Conservation (phyloP, 2,329 filamentous ascomycete species). For the Knoxdaviesia capensis region DNA sequence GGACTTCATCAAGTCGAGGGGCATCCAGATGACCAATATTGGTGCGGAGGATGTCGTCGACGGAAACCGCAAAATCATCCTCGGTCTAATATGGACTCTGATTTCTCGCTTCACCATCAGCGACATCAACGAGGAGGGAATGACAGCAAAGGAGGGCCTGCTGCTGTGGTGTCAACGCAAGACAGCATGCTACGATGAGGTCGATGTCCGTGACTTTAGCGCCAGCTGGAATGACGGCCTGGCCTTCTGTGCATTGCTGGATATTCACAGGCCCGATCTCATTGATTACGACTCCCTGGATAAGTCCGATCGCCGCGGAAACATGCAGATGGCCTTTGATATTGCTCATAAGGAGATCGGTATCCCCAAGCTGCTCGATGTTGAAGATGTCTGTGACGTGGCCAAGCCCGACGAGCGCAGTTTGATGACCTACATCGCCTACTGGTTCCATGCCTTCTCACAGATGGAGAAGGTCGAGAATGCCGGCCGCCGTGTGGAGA, state of each 20-base stretch:
- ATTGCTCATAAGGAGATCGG: constrained; percentile 92
- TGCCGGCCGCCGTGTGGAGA: constrained; percentile 85
- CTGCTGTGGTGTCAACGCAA: constrained; percentile 96
- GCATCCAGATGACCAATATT: constrained; percentile 97
- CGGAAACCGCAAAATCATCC: constrained; percentile 91
- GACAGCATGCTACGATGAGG: constrained; percentile 94
- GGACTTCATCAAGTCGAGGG: constrained; percentile 75
- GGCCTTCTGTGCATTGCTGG: constrained; percentile 86
- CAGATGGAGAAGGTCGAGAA: constrained; percentile 99
- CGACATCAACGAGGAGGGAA: constrained; percentile 93
- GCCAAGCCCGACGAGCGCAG: constrained; percentile 88
- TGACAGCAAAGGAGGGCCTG: constrained; percentile 92
- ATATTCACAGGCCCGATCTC: constrained; percentile 90
- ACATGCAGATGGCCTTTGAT: constrained; percentile 96
- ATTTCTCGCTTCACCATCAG: constrained; percentile 97
- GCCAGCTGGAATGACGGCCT: constrained; percentile 93
- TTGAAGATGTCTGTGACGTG: constrained; percentile 95
- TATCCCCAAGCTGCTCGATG: constrained; percentile 85
- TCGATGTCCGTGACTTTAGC: constrained; percentile 89
- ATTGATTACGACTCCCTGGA: constrained; percentile 94
- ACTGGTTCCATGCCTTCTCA: constrained; percentile 99
- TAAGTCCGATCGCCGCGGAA: constrained; percentile 82
- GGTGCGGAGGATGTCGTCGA: constrained; percentile 97
- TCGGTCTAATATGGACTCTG: constrained; percentile 93
- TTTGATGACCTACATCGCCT: constrained; percentile 98